A percentile compares a stretch with the other conserved stretches of the same genome.
Evolutionary conservation across 2,329 filamentous ascomycete species (phyloP).

Genomic region (Talaromyces albobiverticillius): DNA sequence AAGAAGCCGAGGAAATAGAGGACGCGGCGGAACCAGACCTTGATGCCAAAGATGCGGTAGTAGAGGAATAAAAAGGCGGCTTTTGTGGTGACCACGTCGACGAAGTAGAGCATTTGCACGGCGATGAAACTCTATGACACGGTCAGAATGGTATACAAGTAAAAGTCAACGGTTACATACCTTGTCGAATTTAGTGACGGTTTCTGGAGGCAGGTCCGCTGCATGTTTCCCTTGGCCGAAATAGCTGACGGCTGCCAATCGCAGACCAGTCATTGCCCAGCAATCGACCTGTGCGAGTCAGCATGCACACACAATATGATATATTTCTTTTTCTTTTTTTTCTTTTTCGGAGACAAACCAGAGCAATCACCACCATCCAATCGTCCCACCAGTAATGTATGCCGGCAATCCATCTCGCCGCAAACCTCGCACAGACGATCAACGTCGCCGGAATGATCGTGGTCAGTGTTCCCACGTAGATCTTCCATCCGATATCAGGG

Average conservation of each 20-base stretch:
- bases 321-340: too few relatives aligned
- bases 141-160: neutral
- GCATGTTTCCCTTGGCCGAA: constrained; percentile 20
- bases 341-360: too few relatives aligned
- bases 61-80: constrained; percentile 26
- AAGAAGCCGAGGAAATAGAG: constrained; percentile 19
- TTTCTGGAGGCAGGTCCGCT: constrained; percentile 14
- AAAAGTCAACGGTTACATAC: constrained; percentile 11
- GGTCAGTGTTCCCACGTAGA: constrained; percentile 24
- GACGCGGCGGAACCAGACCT: constrained; percentile 22
- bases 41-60: constrained; percentile 27
- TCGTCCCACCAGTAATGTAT: constrained; percentile 30
- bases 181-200: constrained; percentile 20
- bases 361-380: constrained; percentile 23
- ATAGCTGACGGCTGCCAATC: constrained; percentile 20
- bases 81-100: constrained; percentile 26
- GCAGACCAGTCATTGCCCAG: constrained; percentile 22
- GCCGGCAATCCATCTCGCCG: constrained; percentile 19
- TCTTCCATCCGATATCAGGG: constrained; percentile 13
- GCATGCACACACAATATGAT: too few relatives aligned
- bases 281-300: constrained; percentile 20
- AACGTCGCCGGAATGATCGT: constrained; percentile 25
- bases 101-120: constrained; percentile 23
- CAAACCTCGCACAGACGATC: constrained; percentile 22
- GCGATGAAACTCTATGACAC: constrained; percentile 22